These are phyloP conservation scores for Lentinus tigrinus DNA, from an alignment of 768 basidiomycete species.

Conservation along the genomic window DNA sequence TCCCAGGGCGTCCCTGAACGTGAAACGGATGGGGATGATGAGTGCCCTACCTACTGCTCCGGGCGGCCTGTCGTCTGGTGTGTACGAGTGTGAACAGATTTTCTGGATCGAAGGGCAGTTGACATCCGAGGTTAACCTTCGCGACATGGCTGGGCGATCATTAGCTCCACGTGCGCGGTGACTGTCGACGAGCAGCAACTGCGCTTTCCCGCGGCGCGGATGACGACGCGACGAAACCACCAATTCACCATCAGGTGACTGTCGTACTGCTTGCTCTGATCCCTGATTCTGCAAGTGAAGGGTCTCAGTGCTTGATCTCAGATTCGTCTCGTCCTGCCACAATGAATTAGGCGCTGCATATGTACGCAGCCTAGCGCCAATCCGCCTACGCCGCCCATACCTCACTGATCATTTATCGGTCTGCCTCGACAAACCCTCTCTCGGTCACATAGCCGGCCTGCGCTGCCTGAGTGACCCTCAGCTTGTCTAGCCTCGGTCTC, in stretches of 20 bases:
- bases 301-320: conserved; percentile 6
- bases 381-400: background rate
- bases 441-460: background rate
- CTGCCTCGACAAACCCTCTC: background rate
- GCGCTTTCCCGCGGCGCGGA: background rate
- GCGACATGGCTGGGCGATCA: conserved; percentile 5
- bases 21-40: background rate
- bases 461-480: background rate
- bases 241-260: conserved; percentile 14
- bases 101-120: background rate
- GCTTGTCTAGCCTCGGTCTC: background rate
- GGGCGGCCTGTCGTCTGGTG: background rate
- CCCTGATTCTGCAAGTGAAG: background rate
- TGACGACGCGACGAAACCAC: background rate
- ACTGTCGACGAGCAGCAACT: conserved; percentile 9
- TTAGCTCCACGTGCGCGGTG: background rate
- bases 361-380: background rate
- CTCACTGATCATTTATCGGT: background rate
- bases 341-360: conserved; percentile 3
- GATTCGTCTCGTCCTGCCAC: background rate
- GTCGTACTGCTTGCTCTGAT: conserved; percentile 15
- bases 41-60: background rate
- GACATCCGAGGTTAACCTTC: conserved; percentile 3
- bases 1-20: no score
- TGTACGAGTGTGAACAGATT: conserved; percentile 3